phyloP scores from a whole-genome alignment of 306 rosid genomes.

The Carpinus fangiana region DNA sequence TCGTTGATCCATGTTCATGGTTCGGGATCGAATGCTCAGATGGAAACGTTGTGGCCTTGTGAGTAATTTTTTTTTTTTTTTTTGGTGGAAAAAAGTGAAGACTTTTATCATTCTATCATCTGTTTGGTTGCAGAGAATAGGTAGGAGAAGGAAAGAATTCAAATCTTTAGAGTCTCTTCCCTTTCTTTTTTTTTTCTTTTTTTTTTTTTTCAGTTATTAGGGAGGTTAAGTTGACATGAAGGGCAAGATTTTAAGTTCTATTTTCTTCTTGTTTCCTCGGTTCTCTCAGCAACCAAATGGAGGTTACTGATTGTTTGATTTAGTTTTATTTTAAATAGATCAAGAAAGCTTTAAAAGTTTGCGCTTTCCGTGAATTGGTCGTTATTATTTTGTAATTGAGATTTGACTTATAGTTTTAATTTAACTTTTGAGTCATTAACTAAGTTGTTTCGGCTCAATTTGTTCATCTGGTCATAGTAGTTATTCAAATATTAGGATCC shows the following conservation, averaged over 20 bases:
- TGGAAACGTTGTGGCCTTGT: conserved; percentile 71
- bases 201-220: not conserved
- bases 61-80: conserved; percentile 39
- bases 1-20: conserved; percentile 69
- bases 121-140: conserved; percentile 20
- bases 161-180: not conserved
- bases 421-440: not conserved
- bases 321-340: not conserved
- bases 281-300: not conserved
- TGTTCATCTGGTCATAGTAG: too few relatives aligned
- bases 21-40: conserved; percentile 80
- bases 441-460: too few relatives aligned
- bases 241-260: not conserved
- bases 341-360: not conserved
- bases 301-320: not conserved
- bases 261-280: not conserved
- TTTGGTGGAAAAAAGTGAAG: conserved; percentile 1
- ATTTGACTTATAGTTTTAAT: too few relatives aligned
- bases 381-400: not conserved
- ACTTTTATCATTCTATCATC: not conserved
- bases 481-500: not conserved
- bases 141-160: not conserved
- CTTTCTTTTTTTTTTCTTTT: not conserved
- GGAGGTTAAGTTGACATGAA: not conserved
- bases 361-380: not conserved